Evolutionary conservation across 2,329 filamentous ascomycete species (phyloP), one percentile per base, ranked within the genome.

Genomic region (Bimuria novae-zelandiae): DNA sequence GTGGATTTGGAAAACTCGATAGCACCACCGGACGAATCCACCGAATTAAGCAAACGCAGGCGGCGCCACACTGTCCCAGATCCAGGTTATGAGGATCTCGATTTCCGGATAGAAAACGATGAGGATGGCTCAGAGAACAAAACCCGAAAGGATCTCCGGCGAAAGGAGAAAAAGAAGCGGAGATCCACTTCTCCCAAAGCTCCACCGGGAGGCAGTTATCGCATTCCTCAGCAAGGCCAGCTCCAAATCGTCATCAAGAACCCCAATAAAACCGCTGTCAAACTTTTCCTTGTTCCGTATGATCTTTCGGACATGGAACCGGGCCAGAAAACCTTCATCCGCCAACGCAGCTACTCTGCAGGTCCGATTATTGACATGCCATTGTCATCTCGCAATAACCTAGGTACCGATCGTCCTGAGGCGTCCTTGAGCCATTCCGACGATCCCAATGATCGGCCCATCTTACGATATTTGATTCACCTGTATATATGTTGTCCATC

Each of bases 171-270:
- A 60, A 79, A 78, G 55, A 87, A 83, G 58, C 82, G 87, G 46
- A 80, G 84, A 25, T 76, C 78, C 8, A 68, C 72, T 5, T 79
- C 77, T 7, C 83, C 84, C 1, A 86, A 83, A 72, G 84, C 88
- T 14, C 90, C 92, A 0, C 89, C 90, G 0, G 91, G 92, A 7
- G 93, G 94, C 30, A 90, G 89, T 67, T 99, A 97, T 72, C 88
- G 94, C 37, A 96, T 99, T 48, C 94, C 94, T 0, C 88, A 94
- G 67, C 89, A 92, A 72, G 94, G 94, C 0, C 94, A 97, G 73
- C 80, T 99, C 12, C 94, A 99, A 66, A 96, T 99, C 59, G 88
- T 99, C 56, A 90, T 99, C 71, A 97, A 97, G 72, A 99, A 97
- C 65, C 93, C 92, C 14, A 96, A 97, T 77, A 97, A 97, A 71